phyloP scores from a whole-genome alignment of 352 stramenopile genomes.

The Phytophthora ramorum region DNA sequence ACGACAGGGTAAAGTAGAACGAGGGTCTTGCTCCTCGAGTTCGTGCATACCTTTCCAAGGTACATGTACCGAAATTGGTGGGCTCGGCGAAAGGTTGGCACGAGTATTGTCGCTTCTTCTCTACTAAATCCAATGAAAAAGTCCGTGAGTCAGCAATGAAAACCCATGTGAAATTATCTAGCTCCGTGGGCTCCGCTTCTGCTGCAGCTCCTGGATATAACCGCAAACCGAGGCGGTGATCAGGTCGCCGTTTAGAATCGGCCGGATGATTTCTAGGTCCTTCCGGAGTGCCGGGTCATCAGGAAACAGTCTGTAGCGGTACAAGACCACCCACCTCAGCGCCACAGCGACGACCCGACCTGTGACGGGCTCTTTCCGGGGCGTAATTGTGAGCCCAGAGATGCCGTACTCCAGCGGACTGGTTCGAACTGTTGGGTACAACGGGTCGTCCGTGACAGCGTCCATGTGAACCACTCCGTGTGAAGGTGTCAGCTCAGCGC shows the following conservation, averaged over 20 bases:
- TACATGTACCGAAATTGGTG: too few relatives aligned
- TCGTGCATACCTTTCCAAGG: too few relatives aligned
- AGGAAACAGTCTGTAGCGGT: conserved; percentile 43
- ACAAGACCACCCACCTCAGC: conserved; percentile 36
- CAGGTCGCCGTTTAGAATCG: conserved; percentile 38
- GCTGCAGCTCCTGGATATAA: conserved; percentile 24
- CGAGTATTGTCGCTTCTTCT: neutral
- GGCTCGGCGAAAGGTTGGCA: neutral
- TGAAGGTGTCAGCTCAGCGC: conserved; percentile 26
- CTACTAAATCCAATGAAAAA: too few relatives aligned
- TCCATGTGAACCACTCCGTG: conserved; percentile 42
- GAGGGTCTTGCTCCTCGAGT: too few relatives aligned
- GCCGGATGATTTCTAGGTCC: conserved; percentile 32
- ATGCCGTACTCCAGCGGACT: conserved; percentile 30
- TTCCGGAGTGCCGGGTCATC: conserved; percentile 24
- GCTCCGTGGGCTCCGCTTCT: neutral
- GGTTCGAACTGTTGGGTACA: conserved; percentile 15
- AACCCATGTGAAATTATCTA: neutral
- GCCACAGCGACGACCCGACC: conserved; percentile 26
- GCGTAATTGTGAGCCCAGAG: conserved; percentile 34
- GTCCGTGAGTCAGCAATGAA: neutral
- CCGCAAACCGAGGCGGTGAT: conserved; percentile 31
- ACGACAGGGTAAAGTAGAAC: neutral
- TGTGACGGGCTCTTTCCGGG: conserved; percentile 24
- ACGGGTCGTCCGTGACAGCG: conserved; percentile 29